Base-by-base conservation (phyloP, 768 basidiomycete genomes). In the Boletus sensibilis region DNA sequence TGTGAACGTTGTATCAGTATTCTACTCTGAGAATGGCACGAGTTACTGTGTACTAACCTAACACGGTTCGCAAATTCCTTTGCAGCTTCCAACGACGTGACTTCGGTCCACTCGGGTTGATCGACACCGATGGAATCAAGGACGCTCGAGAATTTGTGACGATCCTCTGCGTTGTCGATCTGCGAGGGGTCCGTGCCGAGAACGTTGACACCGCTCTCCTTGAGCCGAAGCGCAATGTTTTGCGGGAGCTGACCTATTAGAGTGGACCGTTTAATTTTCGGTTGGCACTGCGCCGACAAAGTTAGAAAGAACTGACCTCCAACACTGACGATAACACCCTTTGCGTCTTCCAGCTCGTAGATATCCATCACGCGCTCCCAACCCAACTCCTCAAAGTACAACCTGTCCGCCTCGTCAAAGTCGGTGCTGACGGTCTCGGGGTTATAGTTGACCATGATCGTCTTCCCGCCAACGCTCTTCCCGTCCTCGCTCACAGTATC, bases 381-480 rank as follows among this genome's bases (percentile, higher is more conserved):
- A 48, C 96, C 94, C 55, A 99, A 84, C 71, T 98, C 96, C 72
- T 99, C 97, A 70, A 99, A 99, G 79, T 99, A 99, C 45, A 99
- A 77, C 55, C 97, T 80, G 67, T 98, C 97, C n/a, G 97, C 97
- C 76, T 99, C 97, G 68, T 99, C 97, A 72, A 95, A 99, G 73
- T 98, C 97, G 55, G 97, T 99, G 8, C 95, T 98, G 40, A 98
- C 97, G 4, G 97, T 99, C 76, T 99, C 97, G 10, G 96, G 96
- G 75, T 98, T 99, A 76, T 99, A 99, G 79, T 99, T 99, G 82
- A 99, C 82, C 96, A 98, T 98, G 77, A 99, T 87, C 42, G 97
- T 98, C 75, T 86, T 86, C 69, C 90, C 88, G 1, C 67, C 65
- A 25, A 65, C 57, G 14, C 21, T 42, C 48, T 51, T 35, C 38